Evolutionary conservation across 2,329 filamentous ascomycete genomes (phyloP).

Genomic region (Alternaria sp.): DNA sequence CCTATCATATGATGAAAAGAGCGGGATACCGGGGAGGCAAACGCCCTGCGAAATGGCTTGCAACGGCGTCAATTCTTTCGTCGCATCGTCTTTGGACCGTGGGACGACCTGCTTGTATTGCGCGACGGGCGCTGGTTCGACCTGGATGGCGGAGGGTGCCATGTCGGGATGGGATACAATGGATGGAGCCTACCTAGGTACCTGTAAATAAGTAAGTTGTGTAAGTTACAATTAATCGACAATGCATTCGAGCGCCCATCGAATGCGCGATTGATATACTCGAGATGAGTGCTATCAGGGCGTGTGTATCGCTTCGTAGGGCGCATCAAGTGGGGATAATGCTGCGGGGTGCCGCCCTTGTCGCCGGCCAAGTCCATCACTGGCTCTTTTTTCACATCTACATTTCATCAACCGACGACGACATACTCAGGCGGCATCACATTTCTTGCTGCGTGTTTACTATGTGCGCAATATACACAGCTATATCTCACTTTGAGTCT

Average conservation of each 20-base stretch:
- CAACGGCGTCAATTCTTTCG: conserved; percentile 45
- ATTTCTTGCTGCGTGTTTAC: too few species aligned
- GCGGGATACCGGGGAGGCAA: conserved; percentile 63
- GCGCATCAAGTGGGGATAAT: background rate
- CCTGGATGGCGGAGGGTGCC: conserved; percentile 45
- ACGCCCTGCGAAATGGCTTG: conserved; percentile 59
- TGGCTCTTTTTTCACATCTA: background rate
- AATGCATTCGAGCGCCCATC: background rate
- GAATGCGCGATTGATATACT: background rate
- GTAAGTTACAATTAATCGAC: conserved; percentile 1
- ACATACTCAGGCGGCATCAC: too few species aligned
- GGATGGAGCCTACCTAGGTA: conserved; percentile 3
- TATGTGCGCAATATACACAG: too few species aligned
- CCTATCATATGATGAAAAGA: conserved; percentile 61
- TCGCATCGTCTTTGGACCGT: conserved; percentile 30
- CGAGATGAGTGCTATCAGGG: background rate
- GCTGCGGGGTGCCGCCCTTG: conserved; percentile 4
- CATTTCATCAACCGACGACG: background rate
- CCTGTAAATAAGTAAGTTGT: conserved; percentile 2
- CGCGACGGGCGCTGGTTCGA: conserved; percentile 17
- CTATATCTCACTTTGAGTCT: too few species aligned
- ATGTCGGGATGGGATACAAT: conserved; percentile 24
- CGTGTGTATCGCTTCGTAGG: background rate
- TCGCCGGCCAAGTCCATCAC: background rate
- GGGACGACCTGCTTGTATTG: conserved; percentile 33